phyloP scores from a whole-genome alignment of 345 rosid species.

The Pugionium cornutum region DNA sequence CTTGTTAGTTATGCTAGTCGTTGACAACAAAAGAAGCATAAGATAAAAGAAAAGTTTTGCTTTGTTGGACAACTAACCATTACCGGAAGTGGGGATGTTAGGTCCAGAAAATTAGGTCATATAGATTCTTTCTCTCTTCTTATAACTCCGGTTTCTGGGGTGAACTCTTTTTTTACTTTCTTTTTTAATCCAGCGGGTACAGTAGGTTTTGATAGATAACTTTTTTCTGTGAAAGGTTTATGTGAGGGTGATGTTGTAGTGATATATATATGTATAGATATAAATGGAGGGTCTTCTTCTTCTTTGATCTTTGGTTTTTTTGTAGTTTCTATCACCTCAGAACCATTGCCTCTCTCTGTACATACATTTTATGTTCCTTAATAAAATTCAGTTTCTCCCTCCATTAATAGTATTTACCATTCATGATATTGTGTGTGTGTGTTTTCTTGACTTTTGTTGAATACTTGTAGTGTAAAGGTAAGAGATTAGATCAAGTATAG shows the following conservation, averaged over 20 bases:
- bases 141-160: constrained; percentile 11
- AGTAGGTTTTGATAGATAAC: constrained; percentile 11
- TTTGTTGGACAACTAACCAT: constrained; percentile 30
- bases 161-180: constrained; percentile 16
- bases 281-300: constrained; percentile 15
- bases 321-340: background rate
- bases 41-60: constrained; percentile 38
- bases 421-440: too few relatives aligned
- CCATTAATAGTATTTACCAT: background rate
- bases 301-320: constrained; percentile 14
- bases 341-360: constrained; percentile 30
- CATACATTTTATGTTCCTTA: constrained; percentile 30
- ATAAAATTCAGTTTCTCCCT: constrained; percentile 30
- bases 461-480: too few relatives aligned
- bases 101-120: constrained; percentile 29
- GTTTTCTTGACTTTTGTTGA: too few relatives aligned
- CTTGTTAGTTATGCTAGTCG: constrained; percentile 80
- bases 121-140: constrained; percentile 31
- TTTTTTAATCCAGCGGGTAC: background rate
- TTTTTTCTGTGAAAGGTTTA: constrained; percentile 13
- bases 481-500: too few relatives aligned
- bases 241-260: constrained; percentile 31
- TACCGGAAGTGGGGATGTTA: constrained; percentile 17
- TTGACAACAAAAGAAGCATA: constrained; percentile 44
- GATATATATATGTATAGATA: constrained; percentile 14